A percentile compares a stretch with the other conserved stretches of the same genome.
Evolutionary conservation across 1,284 basidiomycete species (phyloP).

Genomic region (Boletus smithii): DNA sequence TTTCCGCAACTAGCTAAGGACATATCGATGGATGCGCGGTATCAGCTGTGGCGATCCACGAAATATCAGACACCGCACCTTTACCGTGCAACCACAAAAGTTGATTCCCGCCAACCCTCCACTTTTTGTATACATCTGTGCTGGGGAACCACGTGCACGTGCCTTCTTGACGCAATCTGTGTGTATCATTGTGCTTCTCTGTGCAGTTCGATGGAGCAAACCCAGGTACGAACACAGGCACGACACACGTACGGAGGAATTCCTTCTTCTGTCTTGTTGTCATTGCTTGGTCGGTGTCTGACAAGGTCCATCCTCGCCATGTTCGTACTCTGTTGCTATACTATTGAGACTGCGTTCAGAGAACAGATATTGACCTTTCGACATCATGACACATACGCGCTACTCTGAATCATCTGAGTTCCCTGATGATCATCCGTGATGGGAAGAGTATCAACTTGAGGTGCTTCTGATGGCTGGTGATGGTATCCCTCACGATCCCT

Average conservation of each 20-base stretch:
- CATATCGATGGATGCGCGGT: background rate
- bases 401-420: background rate
- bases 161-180: background rate
- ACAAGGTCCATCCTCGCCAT: background rate
- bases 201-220: background rate
- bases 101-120: background rate
- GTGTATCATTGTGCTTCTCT: slow-evolving; percentile 1
- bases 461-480: background rate
- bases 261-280: background rate
- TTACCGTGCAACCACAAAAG: slow-evolving; percentile 8
- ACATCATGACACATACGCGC: background rate
- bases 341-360: background rate
- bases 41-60: background rate
- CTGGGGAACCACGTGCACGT: slow-evolving; percentile 2
- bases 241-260: background rate
- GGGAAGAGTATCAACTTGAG: background rate
- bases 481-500: background rate
- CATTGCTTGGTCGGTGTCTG: background rate
- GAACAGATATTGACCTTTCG: background rate
- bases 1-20: slow-evolving; percentile 6
- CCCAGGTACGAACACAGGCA: background rate
- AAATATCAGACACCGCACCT: background rate
- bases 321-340: background rate
- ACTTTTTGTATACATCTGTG: background rate
- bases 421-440: background rate